phyloP scores from a whole-genome alignment of 352 stramenopile genomes.

The Stramenopiles sp. region DNA sequence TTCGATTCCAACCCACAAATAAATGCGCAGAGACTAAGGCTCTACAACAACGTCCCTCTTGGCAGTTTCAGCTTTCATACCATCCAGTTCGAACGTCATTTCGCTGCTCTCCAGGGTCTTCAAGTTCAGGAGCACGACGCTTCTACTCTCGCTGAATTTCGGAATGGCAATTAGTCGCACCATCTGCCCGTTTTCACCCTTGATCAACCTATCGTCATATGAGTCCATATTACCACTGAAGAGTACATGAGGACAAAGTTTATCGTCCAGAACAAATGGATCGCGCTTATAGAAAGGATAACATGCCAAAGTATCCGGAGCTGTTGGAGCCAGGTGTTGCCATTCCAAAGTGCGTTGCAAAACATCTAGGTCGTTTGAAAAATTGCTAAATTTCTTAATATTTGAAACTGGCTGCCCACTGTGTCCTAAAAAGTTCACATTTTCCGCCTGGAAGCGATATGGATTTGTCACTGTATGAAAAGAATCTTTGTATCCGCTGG shows the following conservation, averaged over 20 bases:
- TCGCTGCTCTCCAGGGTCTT: slow-evolving; percentile 45
- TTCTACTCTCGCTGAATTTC: slow-evolving; percentile 56
- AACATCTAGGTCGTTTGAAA: slow-evolving; percentile 29
- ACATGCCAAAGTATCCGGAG: slow-evolving; percentile 62
- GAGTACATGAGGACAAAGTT: slow-evolving; percentile 59
- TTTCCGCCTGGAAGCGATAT: slow-evolving; percentile 46
- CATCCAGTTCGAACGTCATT: slow-evolving; percentile 32
- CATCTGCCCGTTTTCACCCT: slow-evolving; percentile 29
- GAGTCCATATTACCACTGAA: slow-evolving; percentile 67
- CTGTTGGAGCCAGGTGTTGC: slow-evolving; percentile 72
- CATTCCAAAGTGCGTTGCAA: slow-evolving; percentile 56
- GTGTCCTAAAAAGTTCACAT: slow-evolving; percentile 49
- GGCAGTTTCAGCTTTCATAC: too few relatives aligned
- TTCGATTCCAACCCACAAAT: too few relatives aligned
- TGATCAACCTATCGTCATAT: slow-evolving; percentile 52
- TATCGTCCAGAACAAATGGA: slow-evolving; percentile 56
- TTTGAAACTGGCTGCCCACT: slow-evolving; percentile 60
- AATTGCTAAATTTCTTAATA: too few relatives aligned
- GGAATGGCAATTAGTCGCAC: slow-evolving; percentile 67
- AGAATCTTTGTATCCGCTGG: slow-evolving; percentile 39
- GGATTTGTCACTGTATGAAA: slow-evolving; percentile 68
- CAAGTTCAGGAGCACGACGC: slow-evolving; percentile 71
- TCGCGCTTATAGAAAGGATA: slow-evolving; percentile 70
- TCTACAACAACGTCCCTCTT: too few relatives aligned
- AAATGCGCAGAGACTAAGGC: too few relatives aligned